These are phyloP conservation scores for Pleurostoma richardsiae DNA, from an alignment of 2,329 filamentous ascomycete genomes.

Conservation along the genomic window DNA sequence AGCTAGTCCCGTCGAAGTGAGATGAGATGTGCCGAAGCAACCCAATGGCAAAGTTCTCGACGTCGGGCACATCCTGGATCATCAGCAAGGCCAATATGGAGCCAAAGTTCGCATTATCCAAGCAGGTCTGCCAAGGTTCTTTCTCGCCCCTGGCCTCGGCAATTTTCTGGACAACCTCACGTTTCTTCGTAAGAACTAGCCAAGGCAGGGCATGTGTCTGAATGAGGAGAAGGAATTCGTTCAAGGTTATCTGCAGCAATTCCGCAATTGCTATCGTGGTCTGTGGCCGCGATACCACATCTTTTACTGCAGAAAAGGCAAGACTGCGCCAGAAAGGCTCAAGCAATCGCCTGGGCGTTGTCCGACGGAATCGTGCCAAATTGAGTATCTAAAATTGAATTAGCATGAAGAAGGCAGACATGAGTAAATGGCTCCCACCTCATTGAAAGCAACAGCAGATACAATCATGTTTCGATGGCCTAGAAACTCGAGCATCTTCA, in stretches of 20 bases:
- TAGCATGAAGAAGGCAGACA: too few species aligned
- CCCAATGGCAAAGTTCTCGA: constrained; percentile 63
- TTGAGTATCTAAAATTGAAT: constrained; percentile 45
- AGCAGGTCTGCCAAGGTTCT: constrained; percentile 51
- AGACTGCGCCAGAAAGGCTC: constrained; percentile 86
- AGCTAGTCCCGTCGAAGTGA: constrained; percentile 60
- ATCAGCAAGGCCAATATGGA: constrained; percentile 56
- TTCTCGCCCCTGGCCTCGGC: constrained; percentile 69
- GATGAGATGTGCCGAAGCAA: constrained; percentile 64
- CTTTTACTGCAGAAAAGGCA: constrained; percentile 76
- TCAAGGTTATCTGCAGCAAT: constrained; percentile 69
- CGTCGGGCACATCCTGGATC: constrained; percentile 48
- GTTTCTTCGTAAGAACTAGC: constrained; percentile 72
- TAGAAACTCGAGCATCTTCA: constrained; percentile 80
- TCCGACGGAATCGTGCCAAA: constrained; percentile 60
- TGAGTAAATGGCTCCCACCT: constrained; percentile 24
- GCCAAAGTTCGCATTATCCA: constrained; percentile 52
- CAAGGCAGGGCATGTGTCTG: constrained; percentile 82
- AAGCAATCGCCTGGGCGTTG: constrained; percentile 65
- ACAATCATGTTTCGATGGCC: constrained; percentile 78
- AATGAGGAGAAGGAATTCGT: constrained; percentile 68
- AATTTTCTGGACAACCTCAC: constrained; percentile 75
- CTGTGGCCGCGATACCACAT: constrained; percentile 75
- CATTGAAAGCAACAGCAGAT: constrained; percentile 76
- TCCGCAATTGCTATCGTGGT: constrained; percentile 77